Conservation (phyloP, 176 grass and related monocot genomes). For the Bolboschoenus planiculmis region DNA sequence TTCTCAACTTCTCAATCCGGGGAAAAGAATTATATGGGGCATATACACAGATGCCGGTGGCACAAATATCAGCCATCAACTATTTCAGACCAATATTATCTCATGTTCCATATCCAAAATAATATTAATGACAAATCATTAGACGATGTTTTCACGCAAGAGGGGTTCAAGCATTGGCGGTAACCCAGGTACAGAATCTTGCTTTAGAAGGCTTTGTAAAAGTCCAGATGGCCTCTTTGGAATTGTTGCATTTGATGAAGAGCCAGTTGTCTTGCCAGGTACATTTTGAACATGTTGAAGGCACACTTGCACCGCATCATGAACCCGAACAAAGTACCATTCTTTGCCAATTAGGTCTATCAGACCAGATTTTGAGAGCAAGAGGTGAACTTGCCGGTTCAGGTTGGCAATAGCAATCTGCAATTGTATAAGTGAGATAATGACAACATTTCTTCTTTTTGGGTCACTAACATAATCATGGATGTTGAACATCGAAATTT, state of each 20-base stretch:
- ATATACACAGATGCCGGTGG: background rate
- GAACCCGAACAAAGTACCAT: conserved; percentile 89
- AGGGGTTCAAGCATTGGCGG: conserved; percentile 34
- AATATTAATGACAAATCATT: background rate
- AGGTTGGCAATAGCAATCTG: conserved; percentile 91
- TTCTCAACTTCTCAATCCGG: background rate
- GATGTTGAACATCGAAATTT: background rate
- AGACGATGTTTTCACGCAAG: conserved; percentile 49
- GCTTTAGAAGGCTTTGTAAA: conserved; percentile 43
- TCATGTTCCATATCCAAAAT: background rate
- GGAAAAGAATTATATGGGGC: background rate
- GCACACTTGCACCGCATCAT: conserved; percentile 82
- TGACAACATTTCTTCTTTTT: background rate
- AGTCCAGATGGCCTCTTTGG: conserved; percentile 23
- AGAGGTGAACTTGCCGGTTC: conserved; percentile 62
- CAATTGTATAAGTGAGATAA: background rate
- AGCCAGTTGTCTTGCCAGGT: background rate
- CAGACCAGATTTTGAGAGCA: conserved; percentile 66
- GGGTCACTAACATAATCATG: background rate
- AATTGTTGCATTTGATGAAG: conserved; percentile 1
- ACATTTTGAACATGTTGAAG: conserved; percentile 62
- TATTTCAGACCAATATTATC: background rate
- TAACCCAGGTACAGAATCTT: conserved; percentile 3
- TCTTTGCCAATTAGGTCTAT: conserved; percentile 60
- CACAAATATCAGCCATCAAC: conserved; percentile 2